Conservation (phyloP, 1,139 yeast genomes). For the Maudiozyma humilis region DNA sequence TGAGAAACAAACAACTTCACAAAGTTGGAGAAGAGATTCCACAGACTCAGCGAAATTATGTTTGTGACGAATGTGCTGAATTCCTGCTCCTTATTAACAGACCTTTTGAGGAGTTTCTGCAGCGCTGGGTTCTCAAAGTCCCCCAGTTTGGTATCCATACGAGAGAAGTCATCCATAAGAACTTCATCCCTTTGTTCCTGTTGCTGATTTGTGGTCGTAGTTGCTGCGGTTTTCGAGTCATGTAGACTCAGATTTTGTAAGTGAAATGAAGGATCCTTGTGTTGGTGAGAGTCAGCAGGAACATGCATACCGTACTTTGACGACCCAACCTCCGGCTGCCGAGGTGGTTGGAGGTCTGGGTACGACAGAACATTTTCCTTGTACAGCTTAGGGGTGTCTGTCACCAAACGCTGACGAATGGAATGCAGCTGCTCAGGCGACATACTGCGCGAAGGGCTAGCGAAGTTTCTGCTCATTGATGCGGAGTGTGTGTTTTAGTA, state of each 20-base stretch:
- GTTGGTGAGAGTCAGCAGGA: too few species aligned
- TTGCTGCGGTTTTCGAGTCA: neutral
- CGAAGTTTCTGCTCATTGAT: slow-evolving; percentile 6
- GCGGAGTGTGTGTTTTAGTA: neutral
- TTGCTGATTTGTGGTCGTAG: neutral
- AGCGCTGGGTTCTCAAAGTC: slow-evolving; percentile 33
- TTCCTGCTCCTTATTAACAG: slow-evolving; percentile 36
- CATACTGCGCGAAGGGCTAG: slow-evolving; percentile 23
- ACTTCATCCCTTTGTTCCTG: neutral
- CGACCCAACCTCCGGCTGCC: too few species aligned
- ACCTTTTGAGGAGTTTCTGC: slow-evolving; percentile 28
- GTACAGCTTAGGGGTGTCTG: slow-evolving; percentile 20
- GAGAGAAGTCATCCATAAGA: neutral
- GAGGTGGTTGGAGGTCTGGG: neutral
- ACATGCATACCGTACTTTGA: too few species aligned
- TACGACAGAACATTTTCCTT: slow-evolving; percentile 5
- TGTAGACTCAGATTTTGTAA: slow-evolving; percentile 3
- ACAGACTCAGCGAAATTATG: slow-evolving; percentile 24
- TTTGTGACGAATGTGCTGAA: slow-evolving; percentile 32
- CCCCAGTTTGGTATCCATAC: slow-evolving; percentile 11
- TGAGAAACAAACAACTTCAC: slow-evolving; percentile 19
- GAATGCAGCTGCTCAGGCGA: slow-evolving; percentile 22
- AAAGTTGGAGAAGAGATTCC: slow-evolving; percentile 28
- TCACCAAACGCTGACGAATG: slow-evolving; percentile 19
- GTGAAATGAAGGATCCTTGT: neutral